phyloP scores from a whole-genome alignment of 495 filamentous ascomycete species.

The Neurospora cerealis region DNA sequence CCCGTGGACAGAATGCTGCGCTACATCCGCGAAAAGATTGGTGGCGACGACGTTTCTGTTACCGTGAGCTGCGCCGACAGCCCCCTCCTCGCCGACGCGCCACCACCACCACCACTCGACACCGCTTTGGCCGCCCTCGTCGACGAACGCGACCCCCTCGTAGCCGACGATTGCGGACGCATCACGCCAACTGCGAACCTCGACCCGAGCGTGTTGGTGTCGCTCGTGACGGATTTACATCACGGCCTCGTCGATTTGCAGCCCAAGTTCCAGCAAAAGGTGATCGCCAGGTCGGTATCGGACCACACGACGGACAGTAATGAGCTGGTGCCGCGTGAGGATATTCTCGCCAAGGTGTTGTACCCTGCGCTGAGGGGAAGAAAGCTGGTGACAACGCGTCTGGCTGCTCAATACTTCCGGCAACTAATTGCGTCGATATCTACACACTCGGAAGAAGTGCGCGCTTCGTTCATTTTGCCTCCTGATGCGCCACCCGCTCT shows the following conservation, averaged over 20 bases:
- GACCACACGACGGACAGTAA: slow-evolving; percentile 22
- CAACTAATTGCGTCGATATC: slow-evolving; percentile 29
- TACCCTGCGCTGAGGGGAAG: slow-evolving; percentile 26
- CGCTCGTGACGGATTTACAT: slow-evolving; percentile 32
- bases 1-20: slow-evolving; percentile 17
- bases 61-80: slow-evolving; percentile 20
- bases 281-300: slow-evolving; percentile 24
- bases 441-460: slow-evolving; percentile 26
- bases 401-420: slow-evolving; percentile 28
- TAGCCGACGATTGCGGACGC: slow-evolving; percentile 16
- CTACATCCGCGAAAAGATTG: slow-evolving; percentile 10
- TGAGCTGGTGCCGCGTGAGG: slow-evolving; percentile 19
- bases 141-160: slow-evolving; percentile 10
- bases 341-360: slow-evolving; percentile 23
- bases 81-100: slow-evolving; percentile 7
- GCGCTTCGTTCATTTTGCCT: slow-evolving; percentile 23
- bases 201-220: slow-evolving; percentile 30
- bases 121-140: slow-evolving; percentile 14
- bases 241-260: slow-evolving; percentile 22
- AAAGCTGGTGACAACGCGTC: slow-evolving; percentile 26
- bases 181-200: slow-evolving; percentile 28
- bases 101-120: slow-evolving; percentile 16
- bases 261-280: slow-evolving; percentile 20
- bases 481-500: not conserved
- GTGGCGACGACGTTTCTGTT: slow-evolving; percentile 12